Evolutionary conservation across 169 alveolate genomes (phyloP), one percentile per base, ranked within the genome.

Genomic region (Plasmodium knowlesi): DNA sequence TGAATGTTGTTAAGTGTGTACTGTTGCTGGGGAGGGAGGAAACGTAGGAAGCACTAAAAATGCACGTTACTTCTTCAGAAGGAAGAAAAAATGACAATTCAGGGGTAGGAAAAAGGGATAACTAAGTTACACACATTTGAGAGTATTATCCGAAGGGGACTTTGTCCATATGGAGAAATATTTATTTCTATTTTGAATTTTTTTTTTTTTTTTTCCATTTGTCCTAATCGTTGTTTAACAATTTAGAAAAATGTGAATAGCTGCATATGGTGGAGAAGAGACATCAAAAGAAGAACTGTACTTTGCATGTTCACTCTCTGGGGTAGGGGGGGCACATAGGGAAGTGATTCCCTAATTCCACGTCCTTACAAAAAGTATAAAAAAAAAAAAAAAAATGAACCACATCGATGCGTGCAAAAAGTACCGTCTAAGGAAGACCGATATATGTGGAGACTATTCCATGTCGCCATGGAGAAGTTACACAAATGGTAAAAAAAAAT

Each of bases 21-120:
- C 25, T 28, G n/a, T 14, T 67, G 5, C n/a, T 67, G 14, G 37
- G 37, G 5, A 2, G 76, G 37, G 22, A n/a, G n/a, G 25, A 67
- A 67, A 67, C 4, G 14, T 1, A 67, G 76, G 34, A 67, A 67
- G 76, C 76, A 67, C 76, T 67, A 16, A 67, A 67, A 8, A 1
- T 67, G 76, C 76, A 67, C 76, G 76, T 28, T 67, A 67, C 76
- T 67, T 67, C 76, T 67, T 3, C 76, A 30, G 37, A 67, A 67
- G n/a, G 37, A 67, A 22, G 37, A 67, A 6, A 22, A 67, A 67
- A 19, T 25, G n/a, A 19, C 10, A 67, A 19, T 37, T 0, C 37
- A 9, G 76, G 34, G 37, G 37, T 28, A 5, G 76, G 3, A 67
- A 67, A 19, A 67, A 67, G 32, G 76, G 61, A 12, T 50, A 67